Base-by-base conservation (phyloP, 176 grass and related monocot species). In the Triticum turgidum region DNA sequence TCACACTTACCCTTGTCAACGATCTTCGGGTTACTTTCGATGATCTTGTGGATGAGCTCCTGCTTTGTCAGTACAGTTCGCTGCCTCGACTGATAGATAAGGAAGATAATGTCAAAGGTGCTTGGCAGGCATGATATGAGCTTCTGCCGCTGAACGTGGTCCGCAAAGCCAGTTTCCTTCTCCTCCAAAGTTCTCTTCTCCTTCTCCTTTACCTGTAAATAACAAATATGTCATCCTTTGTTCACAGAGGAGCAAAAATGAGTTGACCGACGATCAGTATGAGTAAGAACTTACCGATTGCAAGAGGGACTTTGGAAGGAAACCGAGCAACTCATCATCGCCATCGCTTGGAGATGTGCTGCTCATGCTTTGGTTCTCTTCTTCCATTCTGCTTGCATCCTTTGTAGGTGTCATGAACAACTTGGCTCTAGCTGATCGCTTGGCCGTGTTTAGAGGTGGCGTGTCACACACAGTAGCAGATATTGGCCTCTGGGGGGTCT, bases 401-500 rank as follows among this genome's bases (percentile, higher is more conserved):
- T 93, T 92, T 61, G 82, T 90, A 47, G 91, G 93, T 89, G 89
- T 95, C 39, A 65, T 89, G 79, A 98, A 98, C 85, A 95, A 80
- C 41, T 91, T 94, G 5, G 93, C 84, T 29, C 93, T 85, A 59
- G 93, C 80, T 37, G 89, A 92, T 79, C 81, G 85, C 64, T 84
- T 98, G 12, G 20, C 51, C 49, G 66, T 87, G 38, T 87, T 89
- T 12, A 80, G 77, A 67, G 76, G 84, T 1, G 89, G 79, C 9
- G 82, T 90, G 64, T 89, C 77, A 3, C 38, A 62, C 14, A 84
- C 54, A 5, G 79, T 83, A 32, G 59, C 41, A 78, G 86, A 84
- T 24, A 69, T 65, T 18, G 72, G 86, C 71, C 92, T 89, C 82
- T 92, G 91, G 5, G 95, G 89, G 11, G 89, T 90, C 65, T 90